Conservation (phyloP, 371 early-diverging fungal species). For the Syncephalastrum racemosum region DNA sequence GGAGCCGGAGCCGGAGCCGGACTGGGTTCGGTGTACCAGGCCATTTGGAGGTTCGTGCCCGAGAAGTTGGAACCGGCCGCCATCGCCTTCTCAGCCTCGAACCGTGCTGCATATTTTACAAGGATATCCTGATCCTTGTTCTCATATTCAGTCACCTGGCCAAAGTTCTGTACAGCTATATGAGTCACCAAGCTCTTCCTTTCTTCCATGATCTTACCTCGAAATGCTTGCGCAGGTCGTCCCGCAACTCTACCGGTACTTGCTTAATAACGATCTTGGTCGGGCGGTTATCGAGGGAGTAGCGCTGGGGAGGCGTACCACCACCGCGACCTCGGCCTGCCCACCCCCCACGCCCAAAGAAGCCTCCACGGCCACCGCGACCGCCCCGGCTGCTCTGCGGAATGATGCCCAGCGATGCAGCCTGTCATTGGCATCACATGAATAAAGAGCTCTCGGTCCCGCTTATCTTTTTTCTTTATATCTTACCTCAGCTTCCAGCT, state of each 20-base stretch:
- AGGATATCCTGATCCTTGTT: constrained; percentile 20
- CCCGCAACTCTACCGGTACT: constrained; percentile 44
- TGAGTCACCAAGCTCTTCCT: constrained; percentile 1
- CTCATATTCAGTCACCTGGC: constrained; percentile 41
- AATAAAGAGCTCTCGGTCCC: not conserved
- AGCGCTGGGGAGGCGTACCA: constrained; percentile 31
- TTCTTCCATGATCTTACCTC: constrained; percentile 37
- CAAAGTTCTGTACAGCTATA: constrained; percentile 51
- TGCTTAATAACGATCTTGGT: constrained; percentile 62
- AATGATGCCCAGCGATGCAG: constrained; percentile 30
- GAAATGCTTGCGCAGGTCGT: constrained; percentile 60
- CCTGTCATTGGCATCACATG: constrained; percentile 24
- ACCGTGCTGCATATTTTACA: constrained; percentile 39
- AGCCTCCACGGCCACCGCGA: constrained; percentile 52
- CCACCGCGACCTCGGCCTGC: constrained; percentile 51
- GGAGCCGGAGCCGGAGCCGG: no score
- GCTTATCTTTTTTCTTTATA: not conserved
- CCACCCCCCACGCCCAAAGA: constrained; percentile 39
- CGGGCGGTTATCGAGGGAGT: constrained; percentile 66
- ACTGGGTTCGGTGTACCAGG: constrained; percentile 17
- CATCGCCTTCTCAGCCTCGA: constrained; percentile 46
- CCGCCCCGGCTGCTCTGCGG: constrained; percentile 21
- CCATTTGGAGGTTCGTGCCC: constrained; percentile 10
- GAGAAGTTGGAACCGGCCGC: constrained; percentile 11
- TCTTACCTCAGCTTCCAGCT: constrained; percentile 66